Evolutionary conservation across 768 basidiomycete genomes (phyloP), one percentile per base, ranked within the genome.

Genomic region (Termitomyces sp.): DNA sequence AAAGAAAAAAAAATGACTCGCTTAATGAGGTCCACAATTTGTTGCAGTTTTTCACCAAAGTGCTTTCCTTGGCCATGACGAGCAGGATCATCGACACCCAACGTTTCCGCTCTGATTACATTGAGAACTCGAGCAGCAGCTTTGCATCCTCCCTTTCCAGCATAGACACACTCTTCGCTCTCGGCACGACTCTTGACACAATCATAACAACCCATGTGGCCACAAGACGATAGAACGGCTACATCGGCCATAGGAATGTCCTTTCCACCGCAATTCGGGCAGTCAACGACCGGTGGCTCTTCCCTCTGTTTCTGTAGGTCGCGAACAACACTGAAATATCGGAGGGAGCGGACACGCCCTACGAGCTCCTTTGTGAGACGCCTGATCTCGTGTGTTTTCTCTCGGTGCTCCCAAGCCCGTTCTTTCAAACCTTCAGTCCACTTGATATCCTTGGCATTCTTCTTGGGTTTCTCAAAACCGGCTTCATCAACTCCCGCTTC

Each of bases 271-370:
- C 91, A 94, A 39, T 70, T 69, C 5, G 87, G 85, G 62, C 92
- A 93, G 9, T 79, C 71, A 39, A 89, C 77, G 30, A 75, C 72
- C 18, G 84, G 79, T 9, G 86, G 85, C 12, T 72, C 73, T 32
- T 86, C 85, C 27, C 78, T 76, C 65, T 91, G 86, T 66, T 83
- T 87, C 69, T 97, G 94, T 43, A 95, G 78, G 64, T 95, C 91
- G 43, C 93, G 89, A 42, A 97, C 93, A 53, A 90, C 89, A 7
- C 83, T 91, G 76, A 98, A 97, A 75, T 93, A 97, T 44, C 95
- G 90, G 36, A 93, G 78, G 2, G 95, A 97, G 44, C 95, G 87
- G 48, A 92, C 85, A 49, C 95, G 89, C 32, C 93, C 93, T 27
- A 92, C 87, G 51, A 96, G 83, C 71, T 97, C 95, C 71, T 94